Evolutionary conservation across 1,139 yeast species (phyloP), one percentile per base, ranked within the genome.

Genomic region (Pichia sp.): DNA sequence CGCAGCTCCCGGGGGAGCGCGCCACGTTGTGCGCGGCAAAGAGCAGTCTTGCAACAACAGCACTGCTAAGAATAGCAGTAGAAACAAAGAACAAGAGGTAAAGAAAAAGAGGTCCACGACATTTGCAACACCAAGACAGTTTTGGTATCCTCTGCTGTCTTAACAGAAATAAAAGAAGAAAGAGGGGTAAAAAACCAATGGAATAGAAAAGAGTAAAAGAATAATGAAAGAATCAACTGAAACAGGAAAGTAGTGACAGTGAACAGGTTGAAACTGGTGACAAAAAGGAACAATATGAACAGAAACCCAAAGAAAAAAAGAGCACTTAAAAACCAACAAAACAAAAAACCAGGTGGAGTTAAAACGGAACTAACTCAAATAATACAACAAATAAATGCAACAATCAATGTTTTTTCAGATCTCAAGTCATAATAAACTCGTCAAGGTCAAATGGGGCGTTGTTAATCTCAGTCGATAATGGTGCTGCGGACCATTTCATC

Each of bases 401-500:
- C 40, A 36, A 36, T 44, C 44, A 50, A 45, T 32, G 7, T 42
- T 42, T 42, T 42, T 42, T 42, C 40, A 26, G 26, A 47, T 36
- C 32, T 52, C 41, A 57, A 49, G 58, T 49, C 55, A 57, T 45
- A 50, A 51, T 50, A 44, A 61, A 68, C 54, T 67, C 71, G 45
- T 67, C 71, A 55, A 68, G 63, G 53, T 65, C 70, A 57, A 64
- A 68, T 58, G 70, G 63, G 61, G 58, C 55, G 50, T 63, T 60
- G 47, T 57, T 57, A 50, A 53, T 58, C 63, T 59, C 67, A 59
- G 68, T 59, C 56, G 63, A 57, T 63, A 69, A 68, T 68, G 72
- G 72, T 68, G 72, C 72, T 70, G 72, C 72, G 48, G 72, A 70
- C 72, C 71, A 62, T 58, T 54, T 26, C 15, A 42, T 6, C n/a